Percentiles rank a stretch among this genome's conserved stretches.
phyloP scores from a whole-genome alignment of 2,329 filamentous ascomycete genomes.

The Intubia oerlemansii region DNA sequence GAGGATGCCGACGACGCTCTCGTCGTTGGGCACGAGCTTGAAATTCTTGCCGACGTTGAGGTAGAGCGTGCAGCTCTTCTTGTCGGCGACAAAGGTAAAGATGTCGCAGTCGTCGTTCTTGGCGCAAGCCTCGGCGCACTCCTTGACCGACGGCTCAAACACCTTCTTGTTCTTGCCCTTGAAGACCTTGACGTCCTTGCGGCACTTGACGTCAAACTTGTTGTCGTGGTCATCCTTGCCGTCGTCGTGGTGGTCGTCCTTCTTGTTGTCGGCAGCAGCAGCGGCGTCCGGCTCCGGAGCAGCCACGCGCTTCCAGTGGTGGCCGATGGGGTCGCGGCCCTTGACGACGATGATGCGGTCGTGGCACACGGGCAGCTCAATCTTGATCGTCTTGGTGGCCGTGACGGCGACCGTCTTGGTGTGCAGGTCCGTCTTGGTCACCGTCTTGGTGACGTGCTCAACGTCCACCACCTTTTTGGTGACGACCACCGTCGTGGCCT shows the following conservation, averaged over 20 bases:
- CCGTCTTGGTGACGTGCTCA: background rate
- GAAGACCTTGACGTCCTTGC: background rate
- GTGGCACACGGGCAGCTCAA: conserved; percentile 1
- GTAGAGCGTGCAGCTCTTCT: conserved; percentile 3
- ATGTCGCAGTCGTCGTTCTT: conserved; percentile 2
- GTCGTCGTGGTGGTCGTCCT: too few relatives aligned
- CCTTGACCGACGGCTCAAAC: too few relatives aligned
- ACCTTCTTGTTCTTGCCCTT: too few relatives aligned
- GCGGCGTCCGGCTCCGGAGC: too few relatives aligned
- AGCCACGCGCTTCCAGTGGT: too few relatives aligned
- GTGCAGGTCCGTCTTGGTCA: background rate
- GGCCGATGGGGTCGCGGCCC: background rate
- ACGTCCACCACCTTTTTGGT: too few relatives aligned
- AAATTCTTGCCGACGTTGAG: background rate
- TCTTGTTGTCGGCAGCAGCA: too few relatives aligned
- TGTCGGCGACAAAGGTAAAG: conserved; percentile 1
- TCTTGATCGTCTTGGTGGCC: background rate
- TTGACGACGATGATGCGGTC: background rate
- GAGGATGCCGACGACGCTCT: too few relatives aligned
- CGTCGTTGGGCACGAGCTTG: background rate
- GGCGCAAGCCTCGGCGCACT: conserved; percentile 3
- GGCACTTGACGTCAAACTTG: conserved; percentile 3
- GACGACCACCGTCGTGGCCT: background rate
- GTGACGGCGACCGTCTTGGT: background rate
- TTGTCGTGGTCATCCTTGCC: too few relatives aligned